Base-by-base conservation (phyloP, 495 filamentous ascomycete genomes). In the Coniosporium apollinis region DNA sequence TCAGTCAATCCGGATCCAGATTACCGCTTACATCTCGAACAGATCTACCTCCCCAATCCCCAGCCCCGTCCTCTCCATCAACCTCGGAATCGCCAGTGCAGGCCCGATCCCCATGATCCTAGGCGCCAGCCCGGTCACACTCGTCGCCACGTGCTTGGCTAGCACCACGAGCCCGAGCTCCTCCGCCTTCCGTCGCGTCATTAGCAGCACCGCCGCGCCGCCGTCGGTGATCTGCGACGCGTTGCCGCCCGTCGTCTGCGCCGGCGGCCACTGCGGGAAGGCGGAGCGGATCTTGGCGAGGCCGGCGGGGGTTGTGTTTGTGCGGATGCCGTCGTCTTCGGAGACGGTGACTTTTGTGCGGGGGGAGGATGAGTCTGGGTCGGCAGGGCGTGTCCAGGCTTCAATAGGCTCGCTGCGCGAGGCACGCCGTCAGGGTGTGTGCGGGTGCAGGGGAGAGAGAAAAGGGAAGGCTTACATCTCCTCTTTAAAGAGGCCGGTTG, bases 71-170 rank as follows among this genome's bases (percentile, higher is more conserved):
- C 43, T 40, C 39, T 46, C 42, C 14, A 39, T 36, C 10, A 51
- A 22, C 21, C 38, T 38, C 19, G 48, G 48, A 17, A 51, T 46
- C 5, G 42, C 38, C 15, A 36, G 35, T 11, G 41, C 36, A 9
- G 48, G 48, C 2, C 45, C 39, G 19, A 51, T 48, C 9, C 48
- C 48, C 48, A 51, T 51, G 37, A 48, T 43, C 30, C 46, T 41
- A 22, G 48, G 48, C 5, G 38, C 45, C 15, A 43, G 38, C 1
- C 48, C 48, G 1, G 20, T 38, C 10, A 51, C 21, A 17, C 41
- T 24, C 11, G 48, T 45, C 14, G 42, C 48, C 7, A 46, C 45
- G 28, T 42, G 48, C 22, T 43, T 43, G 2, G 40, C 48, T 7
- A 51, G 33, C 6, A 43, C 33, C 22, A 34, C 37, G 18, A 42